Evolutionary conservation across 495 filamentous ascomycete genomes (phyloP).

Genomic region (Pseudoneurospora amorphoporcata): DNA sequence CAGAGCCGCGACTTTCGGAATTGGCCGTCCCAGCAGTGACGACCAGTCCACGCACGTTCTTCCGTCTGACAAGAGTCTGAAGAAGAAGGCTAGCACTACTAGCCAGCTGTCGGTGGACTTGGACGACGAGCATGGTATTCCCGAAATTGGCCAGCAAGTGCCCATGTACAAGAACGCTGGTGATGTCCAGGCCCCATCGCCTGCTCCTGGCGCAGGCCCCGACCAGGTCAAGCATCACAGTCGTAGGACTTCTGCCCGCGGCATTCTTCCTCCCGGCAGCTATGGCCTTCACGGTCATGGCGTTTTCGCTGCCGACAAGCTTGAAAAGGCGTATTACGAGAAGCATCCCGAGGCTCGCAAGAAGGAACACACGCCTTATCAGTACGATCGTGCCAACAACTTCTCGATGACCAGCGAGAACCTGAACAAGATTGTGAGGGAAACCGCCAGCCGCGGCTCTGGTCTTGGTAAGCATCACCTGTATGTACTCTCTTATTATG

Average conservation of each 20-base stretch:
- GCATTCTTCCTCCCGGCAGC: constrained; percentile 56
- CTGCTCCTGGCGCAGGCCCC: constrained; percentile 49
- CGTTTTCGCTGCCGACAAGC: constrained; percentile 53
- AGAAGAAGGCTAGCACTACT: constrained; percentile 52
- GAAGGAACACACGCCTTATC: constrained; percentile 48
- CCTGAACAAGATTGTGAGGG: constrained; percentile 78
- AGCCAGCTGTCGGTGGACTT: constrained; percentile 43
- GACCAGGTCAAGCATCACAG: constrained; percentile 50
- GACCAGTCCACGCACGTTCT: constrained; percentile 25
- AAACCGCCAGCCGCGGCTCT: constrained; percentile 54
- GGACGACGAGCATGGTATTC: constrained; percentile 73
- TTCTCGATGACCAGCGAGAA: constrained; percentile 87
- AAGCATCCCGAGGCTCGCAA: constrained; percentile 75
- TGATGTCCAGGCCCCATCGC: constrained; percentile 93
- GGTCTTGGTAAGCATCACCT: constrained; percentile 47
- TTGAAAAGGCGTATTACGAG: constrained; percentile 79
- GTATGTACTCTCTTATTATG: not conserved
- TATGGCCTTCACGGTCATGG: constrained; percentile 86
- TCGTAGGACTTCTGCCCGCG: constrained; percentile 42
- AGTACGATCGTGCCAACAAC: constrained; percentile 57
- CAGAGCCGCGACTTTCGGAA: constrained; percentile 69
- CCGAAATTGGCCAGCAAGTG: constrained; percentile 79
- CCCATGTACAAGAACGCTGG: constrained; percentile 92
- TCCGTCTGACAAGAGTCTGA: constrained; percentile 33
- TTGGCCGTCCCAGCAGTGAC: constrained; percentile 53